Percentiles rank a stretch among this genome's conserved stretches.
phyloP scores from a whole-genome alignment of 208 protist genomes.

The Leishmania mexicana region DNA sequence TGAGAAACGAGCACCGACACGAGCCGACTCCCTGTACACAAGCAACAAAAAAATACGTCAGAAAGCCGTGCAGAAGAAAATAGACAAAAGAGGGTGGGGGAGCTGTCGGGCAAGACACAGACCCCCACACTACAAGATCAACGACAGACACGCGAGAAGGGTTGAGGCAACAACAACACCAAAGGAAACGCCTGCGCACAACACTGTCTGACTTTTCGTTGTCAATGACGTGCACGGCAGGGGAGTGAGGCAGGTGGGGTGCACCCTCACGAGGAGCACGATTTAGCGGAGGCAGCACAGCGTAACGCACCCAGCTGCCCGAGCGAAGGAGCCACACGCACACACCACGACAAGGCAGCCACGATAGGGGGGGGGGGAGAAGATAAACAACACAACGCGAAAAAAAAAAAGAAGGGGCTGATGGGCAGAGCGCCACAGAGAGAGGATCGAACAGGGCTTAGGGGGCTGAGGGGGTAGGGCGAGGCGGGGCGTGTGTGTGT shows the following conservation, averaged over 20 bases:
- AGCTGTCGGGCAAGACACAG: background rate
- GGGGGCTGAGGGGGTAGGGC: no score
- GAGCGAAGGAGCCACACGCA: no score
- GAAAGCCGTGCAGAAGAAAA: background rate
- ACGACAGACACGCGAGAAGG: background rate
- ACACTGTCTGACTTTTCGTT: background rate
- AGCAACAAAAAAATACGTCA: no score
- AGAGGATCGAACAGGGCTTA: no score
- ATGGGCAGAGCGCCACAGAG: no score
- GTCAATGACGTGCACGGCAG: background rate
- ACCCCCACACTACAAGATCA: background rate
- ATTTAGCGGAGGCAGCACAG: background rate
- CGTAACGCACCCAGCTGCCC: background rate
- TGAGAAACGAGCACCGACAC: no score
- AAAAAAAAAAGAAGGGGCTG: background rate
- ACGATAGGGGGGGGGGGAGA: background rate
- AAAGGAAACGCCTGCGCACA: background rate
- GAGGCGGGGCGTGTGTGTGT: no score
- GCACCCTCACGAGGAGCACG: background rate
- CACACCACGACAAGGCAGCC: no score
- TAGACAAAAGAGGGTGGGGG: background rate
- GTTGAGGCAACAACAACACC: background rate
- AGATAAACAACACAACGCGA: background rate
- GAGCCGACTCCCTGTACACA: no score
- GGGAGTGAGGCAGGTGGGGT: background rate